Evolutionary conservation across 495 filamentous ascomycete genomes (phyloP), one percentile per base, ranked within the genome.

Genomic region (Apiosordaria backusii): DNA sequence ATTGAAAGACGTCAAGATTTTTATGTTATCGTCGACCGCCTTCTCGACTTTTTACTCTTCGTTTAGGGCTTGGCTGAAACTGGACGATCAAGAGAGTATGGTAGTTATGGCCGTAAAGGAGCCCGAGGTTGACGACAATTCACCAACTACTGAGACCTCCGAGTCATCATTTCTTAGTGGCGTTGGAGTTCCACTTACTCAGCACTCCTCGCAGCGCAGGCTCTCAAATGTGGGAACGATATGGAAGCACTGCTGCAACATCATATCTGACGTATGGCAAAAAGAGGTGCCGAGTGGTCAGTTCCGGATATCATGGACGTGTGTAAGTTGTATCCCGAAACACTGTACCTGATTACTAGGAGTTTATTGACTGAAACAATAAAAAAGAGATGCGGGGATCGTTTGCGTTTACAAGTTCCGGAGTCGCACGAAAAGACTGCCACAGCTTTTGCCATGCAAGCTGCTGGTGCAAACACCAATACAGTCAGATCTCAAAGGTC

Each of bases 221-320:
- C 45, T 25, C 13, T 63, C 24, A 24, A 18, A 18, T 19, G n/a
- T n/a, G n/a, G n/a, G n/a, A n/a, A n/a, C 2, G 25, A 16, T 15
- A 18, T 64, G 62, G 62, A 29, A 57, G 35, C 27, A 40, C 6
- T 57, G 15, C n/a, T 2, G 24, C 19, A 35, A 35, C 24, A 58
- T 50, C 7, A 16, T 18, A n/a, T 57, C 62, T 23, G 50, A 50
- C 15, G 15, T 57, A 1, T 23, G 21, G 15, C 64, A 62, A 26
- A 2, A 13, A 1, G 53, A 13, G 1, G 23, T 57, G n/a, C 22
- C 35, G 3, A 4, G 0, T 4, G 64, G 57, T 4, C 45, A 62
- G 3, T 57, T 57, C 27, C 22, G 58, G 29, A 21, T 66, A 18
- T 61, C 64, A 35, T 66, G 65, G 65, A 66, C 25, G 4, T 66